Evolutionary conservation across 371 early-diverging fungal genomes (phyloP).

Genomic region (Smittium culicis): DNA sequence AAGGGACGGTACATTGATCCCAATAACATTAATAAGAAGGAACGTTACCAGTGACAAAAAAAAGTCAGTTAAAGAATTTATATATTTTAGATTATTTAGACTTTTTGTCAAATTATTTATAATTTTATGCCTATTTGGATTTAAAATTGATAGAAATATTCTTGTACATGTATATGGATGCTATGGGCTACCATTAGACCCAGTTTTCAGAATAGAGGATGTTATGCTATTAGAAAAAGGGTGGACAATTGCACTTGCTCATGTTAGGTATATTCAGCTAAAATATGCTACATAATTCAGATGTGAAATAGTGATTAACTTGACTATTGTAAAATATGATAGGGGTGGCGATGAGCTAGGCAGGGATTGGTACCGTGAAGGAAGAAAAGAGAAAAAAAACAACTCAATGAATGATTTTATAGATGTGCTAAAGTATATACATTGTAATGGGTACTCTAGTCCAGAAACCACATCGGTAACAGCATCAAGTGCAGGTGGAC

Average conservation of each 20-base stretch:
- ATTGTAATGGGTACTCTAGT: conserved; percentile 37
- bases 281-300: neutral
- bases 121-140: no score
- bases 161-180: conserved; percentile 48
- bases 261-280: conserved; percentile 67
- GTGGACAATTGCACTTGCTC: conserved; percentile 68
- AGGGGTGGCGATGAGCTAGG: conserved; percentile 79
- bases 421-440: conserved; percentile 45
- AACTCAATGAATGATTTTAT: conserved; percentile 60
- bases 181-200: conserved; percentile 64
- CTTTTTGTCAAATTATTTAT: no score
- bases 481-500: conserved; percentile 68
- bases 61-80: no score
- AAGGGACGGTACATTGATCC: conserved; percentile 2
- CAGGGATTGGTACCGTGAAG: conserved; percentile 55
- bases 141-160: no score
- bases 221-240: conserved; percentile 62
- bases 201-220: conserved; percentile 65
- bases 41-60: neutral
- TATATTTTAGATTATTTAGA: no score
- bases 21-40: neutral
- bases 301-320: no score
- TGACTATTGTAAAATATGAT: no score
- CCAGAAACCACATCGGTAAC: conserved; percentile 42
- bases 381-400: conserved; percentile 47